These are phyloP conservation scores for Coniosporium tulheliwenetii DNA, from an alignment of 2,329 filamentous ascomycete species.

Conservation along the genomic window DNA sequence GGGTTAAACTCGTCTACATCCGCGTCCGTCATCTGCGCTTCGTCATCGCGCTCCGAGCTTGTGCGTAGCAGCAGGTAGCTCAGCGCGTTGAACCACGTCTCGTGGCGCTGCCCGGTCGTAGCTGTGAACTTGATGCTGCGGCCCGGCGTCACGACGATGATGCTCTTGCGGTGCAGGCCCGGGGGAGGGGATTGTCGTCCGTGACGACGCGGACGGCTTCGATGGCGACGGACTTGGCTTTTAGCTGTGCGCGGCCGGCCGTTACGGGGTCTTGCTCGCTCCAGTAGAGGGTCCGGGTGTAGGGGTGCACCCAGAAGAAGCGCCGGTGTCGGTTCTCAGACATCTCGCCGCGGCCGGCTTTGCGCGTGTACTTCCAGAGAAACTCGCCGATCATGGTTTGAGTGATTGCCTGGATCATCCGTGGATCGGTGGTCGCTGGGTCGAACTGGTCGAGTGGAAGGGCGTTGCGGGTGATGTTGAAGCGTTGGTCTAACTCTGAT, in stretches of 20 bases:
- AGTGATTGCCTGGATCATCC: conserved; percentile 98
- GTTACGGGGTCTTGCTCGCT: conserved; percentile 74
- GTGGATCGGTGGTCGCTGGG: conserved; percentile 61
- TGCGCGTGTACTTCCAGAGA: conserved; percentile 97
- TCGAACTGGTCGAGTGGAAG: conserved; percentile 46
- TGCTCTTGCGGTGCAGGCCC: conserved; percentile 83
- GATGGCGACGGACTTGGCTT: conserved; percentile 81
- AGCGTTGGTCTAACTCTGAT: conserved; percentile 82
- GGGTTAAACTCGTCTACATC: conserved; percentile 72
- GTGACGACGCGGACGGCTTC: conserved; percentile 83
- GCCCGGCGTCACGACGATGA: conserved; percentile 79
- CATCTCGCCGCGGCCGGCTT: conserved; percentile 74
- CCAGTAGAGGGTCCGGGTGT: conserved; percentile 94
- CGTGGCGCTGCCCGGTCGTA: conserved; percentile 81
- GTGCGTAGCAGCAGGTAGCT: conserved; percentile 80
- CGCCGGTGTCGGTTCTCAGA: conserved; percentile 81
- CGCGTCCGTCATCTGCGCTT: conserved; percentile 41
- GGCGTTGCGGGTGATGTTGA: conserved; percentile 55
- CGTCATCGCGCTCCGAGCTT: conserved; percentile 23
- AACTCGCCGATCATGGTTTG: conserved; percentile 99
- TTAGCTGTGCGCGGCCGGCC: conserved; percentile 61
- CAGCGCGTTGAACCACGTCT: conserved; percentile 96
- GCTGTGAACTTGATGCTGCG: conserved; percentile 88
- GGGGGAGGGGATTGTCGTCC: conserved; percentile 94
- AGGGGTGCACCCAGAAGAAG: conserved; percentile 99